phyloP scores from a whole-genome alignment of 2,329 filamentous ascomycete genomes.

The Neopestalotiopsis clavispora region DNA sequence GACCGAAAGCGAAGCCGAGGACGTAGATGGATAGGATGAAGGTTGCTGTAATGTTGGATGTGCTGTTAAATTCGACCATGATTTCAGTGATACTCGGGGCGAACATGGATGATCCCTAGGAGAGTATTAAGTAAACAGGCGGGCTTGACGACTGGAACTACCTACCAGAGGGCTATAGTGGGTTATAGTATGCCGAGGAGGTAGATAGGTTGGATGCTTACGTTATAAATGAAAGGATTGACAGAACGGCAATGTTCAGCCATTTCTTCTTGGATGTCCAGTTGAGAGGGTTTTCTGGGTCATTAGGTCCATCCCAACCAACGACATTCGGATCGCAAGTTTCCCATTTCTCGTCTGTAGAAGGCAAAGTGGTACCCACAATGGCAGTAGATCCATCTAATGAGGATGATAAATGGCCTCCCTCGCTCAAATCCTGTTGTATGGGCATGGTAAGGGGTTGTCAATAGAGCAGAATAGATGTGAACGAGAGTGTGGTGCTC shows the following conservation, averaged over 20 bases:
- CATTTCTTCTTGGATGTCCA: slow-evolving; percentile 48
- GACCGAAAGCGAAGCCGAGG: slow-evolving; percentile 55
- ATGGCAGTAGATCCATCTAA: background rate
- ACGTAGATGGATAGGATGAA: slow-evolving; percentile 64
- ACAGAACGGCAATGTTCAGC: slow-evolving; percentile 38
- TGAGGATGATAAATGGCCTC: background rate
- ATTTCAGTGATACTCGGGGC: background rate
- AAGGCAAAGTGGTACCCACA: background rate
- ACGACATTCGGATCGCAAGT: slow-evolving; percentile 52
- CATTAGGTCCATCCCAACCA: slow-evolving; percentile 61
- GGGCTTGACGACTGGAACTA: background rate
- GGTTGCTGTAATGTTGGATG: slow-evolving; percentile 47
- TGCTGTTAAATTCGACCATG: slow-evolving; percentile 39
- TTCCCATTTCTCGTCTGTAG: background rate
- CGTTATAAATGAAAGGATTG: slow-evolving; percentile 27
- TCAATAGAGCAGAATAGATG: background rate
- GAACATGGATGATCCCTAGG: background rate
- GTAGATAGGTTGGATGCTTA: slow-evolving; percentile 55
- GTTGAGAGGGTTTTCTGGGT: slow-evolving; percentile 63
- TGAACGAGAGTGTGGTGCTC: background rate
- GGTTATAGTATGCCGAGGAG: slow-evolving; percentile 29
- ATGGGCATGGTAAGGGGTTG: background rate
- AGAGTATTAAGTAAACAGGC: background rate
- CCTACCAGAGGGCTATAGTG: background rate
- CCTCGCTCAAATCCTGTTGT: background rate